Evolutionary conservation across 106 monocot species (phyloP).

Genomic region (Gastrodia elata): DNA sequence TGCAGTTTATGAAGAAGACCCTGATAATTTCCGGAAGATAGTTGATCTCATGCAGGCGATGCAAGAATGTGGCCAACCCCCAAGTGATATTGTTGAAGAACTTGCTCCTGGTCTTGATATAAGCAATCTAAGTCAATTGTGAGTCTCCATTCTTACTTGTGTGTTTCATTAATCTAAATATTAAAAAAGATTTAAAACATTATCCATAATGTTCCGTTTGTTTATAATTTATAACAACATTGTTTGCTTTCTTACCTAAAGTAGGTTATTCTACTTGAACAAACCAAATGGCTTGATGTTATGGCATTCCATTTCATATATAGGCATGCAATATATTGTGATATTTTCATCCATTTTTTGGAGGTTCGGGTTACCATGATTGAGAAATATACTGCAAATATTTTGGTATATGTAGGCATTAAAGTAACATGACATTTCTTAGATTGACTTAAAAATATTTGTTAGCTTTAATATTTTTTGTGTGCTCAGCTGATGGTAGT

Average conservation of each 20-base stretch:
- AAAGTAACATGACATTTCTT: background rate
- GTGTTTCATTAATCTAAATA: background rate
- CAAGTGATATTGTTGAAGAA: slow-evolving; percentile 75
- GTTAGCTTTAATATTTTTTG: background rate
- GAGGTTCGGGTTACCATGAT: background rate
- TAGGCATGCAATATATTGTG: slow-evolving; percentile 1
- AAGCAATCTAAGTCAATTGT: slow-evolving; percentile 55
- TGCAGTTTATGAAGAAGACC: slow-evolving; percentile 80
- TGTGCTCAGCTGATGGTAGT: background rate
- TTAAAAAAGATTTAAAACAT: background rate
- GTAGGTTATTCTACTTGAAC: background rate
- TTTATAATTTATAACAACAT: background rate
- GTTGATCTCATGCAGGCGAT: slow-evolving; percentile 90
- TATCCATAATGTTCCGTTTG: background rate
- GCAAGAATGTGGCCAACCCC: slow-evolving; percentile 97
- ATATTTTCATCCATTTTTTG: background rate
- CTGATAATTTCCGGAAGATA: slow-evolving; percentile 71
- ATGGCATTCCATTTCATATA: background rate
- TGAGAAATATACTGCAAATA: background rate
- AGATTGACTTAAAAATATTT: background rate
- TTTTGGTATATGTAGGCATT: background rate
- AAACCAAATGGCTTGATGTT: background rate
- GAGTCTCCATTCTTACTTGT: slow-evolving; percentile 18
- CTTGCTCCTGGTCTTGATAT: slow-evolving; percentile 90
- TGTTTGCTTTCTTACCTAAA: background rate